Conservation (phyloP, 371 early-diverging fungal species). For the Zopfochytrium polystomum region DNA sequence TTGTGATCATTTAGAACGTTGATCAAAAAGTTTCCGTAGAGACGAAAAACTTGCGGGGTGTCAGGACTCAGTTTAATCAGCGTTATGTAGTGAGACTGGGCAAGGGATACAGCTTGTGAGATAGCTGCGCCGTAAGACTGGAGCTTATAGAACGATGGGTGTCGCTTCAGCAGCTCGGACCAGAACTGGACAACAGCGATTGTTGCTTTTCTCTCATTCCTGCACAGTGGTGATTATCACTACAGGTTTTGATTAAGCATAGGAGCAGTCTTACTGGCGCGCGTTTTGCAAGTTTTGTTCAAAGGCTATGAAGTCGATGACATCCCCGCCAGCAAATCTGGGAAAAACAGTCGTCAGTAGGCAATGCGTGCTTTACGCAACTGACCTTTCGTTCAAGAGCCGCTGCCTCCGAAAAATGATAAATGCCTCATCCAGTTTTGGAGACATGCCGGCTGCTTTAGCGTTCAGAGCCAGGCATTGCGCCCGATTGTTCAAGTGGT, state of each 20-base stretch:
- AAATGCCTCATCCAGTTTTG: conserved; percentile 37
- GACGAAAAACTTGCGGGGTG: conserved; percentile 29
- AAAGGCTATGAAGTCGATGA: conserved; percentile 42
- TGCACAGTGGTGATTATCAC: too few relatives aligned
- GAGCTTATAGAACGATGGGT: conserved; percentile 29
- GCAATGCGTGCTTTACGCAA: too few relatives aligned
- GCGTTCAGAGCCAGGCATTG: conserved; percentile 35
- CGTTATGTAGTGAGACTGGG: conserved; percentile 28
- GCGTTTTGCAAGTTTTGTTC: conserved; percentile 30
- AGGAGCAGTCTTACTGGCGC: too few relatives aligned
- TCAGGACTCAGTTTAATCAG: conserved; percentile 34
- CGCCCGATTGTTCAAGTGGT: conserved; percentile 33
- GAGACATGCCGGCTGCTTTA: conserved; percentile 27
- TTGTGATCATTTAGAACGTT: conserved; percentile 38
- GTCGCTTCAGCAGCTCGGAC: conserved; percentile 36
- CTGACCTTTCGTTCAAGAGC: conserved; percentile 33
- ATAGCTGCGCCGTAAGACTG: conserved; percentile 31
- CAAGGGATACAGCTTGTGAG: conserved; percentile 26
- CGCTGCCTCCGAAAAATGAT: conserved; percentile 41
- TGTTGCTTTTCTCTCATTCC: conserved; percentile 30
- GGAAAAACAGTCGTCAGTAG: too few relatives aligned
- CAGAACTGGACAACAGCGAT: conserved; percentile 40
- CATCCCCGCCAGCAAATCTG: conserved; percentile 41
- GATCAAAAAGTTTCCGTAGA: conserved; percentile 40
- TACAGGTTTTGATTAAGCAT: too few relatives aligned